Percentiles rank a stretch among this genome's conserved stretches.
phyloP scores from a whole-genome alignment of 1,284 basidiomycete species.

The Leccinum griseonigrum region DNA sequence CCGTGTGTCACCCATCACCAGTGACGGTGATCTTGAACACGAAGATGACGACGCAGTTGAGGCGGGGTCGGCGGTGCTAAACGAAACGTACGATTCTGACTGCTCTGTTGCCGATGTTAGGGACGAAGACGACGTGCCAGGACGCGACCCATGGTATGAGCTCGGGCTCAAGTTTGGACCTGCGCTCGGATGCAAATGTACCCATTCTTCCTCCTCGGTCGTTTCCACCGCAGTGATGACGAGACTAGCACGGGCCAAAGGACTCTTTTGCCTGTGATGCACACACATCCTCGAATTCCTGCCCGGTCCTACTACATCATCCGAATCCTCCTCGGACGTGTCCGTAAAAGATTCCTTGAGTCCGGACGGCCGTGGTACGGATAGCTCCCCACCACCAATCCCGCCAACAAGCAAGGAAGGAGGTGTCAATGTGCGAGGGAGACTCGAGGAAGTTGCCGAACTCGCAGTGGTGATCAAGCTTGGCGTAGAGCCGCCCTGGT shows the following conservation, averaged over 20 bases:
- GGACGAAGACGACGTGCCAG: conserved; percentile 21
- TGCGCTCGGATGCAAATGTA: neutral
- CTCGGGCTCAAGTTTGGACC: neutral
- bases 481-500: conserved; percentile 22
- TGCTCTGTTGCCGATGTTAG: conserved; percentile 22
- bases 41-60: conserved; percentile 17
- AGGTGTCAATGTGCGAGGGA: conserved; percentile 1
- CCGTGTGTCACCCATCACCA: conserved; percentile 2
- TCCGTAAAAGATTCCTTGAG: conserved; percentile 24
- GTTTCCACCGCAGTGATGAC: conserved; percentile 1
- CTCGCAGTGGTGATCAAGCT: conserved; percentile 25
- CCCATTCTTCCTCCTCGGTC: conserved; percentile 13
- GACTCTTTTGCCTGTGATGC: conserved; percentile 13
- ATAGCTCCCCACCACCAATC: conserved; percentile 7
- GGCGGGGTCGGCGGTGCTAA: conserved; percentile 20
- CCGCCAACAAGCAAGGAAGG: conserved; percentile 8
- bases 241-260: conserved; percentile 1
- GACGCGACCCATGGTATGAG: conserved; percentile 12
- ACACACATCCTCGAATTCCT: neutral
- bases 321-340: conserved; percentile 20
- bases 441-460: conserved; percentile 15
- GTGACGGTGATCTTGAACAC: conserved; percentile 15
- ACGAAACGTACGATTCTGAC: conserved; percentile 25
- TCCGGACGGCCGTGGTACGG: conserved; percentile 18
- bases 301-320: neutral